Evolutionary conservation across 345 rosid species (phyloP), one percentile per base, ranked within the genome.

Genomic region (Bruguiera parviflora): DNA sequence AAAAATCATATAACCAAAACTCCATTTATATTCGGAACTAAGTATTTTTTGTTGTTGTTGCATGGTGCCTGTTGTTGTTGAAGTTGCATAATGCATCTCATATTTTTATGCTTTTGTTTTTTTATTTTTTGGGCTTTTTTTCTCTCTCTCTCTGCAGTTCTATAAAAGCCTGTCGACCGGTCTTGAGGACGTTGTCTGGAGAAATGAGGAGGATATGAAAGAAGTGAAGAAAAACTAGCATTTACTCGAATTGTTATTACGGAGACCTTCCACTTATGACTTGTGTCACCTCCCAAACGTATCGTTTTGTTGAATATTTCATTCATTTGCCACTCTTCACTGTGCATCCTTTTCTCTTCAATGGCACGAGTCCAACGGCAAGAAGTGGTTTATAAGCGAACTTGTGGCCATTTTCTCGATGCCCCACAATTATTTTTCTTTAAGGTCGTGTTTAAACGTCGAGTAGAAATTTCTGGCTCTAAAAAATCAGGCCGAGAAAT

Each of bases 171-270:
- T 95, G 33, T 89, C 97, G 2, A 82, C 88, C 37, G 69, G 84
- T 72, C 92, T 95, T 5, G 89, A 87, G 69, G 89, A 87, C 58
- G 96, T 95, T n/a, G 91, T 94, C 1, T 94, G 99, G 99, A 91
- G 85, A 63, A 95, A 87, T 21, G 96, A 89, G 76, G 96, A 91
- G 77, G 94, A 82, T 67, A 84, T 83, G 91, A 88, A 84, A 63
- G 80, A 74, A 69, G 52, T 67, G 64, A 78, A 83, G 78, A 71
- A 56, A 76, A 68, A 22, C 29, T 8, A 5, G 25, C 8, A 6
- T 58, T 60, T 57, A 57, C 71, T 33, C 37, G 72, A 71, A 73
- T 68, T 39, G 52, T 55, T 63, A 46, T 37, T 22, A 56, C 22
- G n/a, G 27, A n/a, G 6, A 56, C 68, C 58, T 47, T 68, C 51